Percentiles rank a stretch among this genome's conserved stretches.
Conservation (phyloP, 257 asterid genomes). For the Solanum lignicaule region DNA sequence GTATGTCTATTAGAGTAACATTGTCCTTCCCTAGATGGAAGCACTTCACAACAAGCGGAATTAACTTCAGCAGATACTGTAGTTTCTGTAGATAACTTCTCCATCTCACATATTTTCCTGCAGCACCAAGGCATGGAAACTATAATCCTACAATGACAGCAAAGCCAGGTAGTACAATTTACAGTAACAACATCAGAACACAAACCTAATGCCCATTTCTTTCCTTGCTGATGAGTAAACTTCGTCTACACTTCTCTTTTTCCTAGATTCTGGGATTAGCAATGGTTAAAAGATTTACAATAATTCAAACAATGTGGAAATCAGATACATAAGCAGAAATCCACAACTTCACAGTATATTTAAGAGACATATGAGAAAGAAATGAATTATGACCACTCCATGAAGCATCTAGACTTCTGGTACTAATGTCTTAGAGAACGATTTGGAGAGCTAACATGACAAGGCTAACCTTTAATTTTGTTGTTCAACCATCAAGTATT, state of each 20-base stretch:
- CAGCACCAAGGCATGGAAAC: constrained; percentile 4
- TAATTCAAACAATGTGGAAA: neutral
- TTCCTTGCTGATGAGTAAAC: constrained; percentile 18
- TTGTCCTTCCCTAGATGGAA: constrained; percentile 11
- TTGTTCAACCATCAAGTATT: neutral
- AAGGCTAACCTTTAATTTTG: neutral
- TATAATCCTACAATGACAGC: constrained; percentile 19
- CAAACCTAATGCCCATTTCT: constrained; percentile 13
- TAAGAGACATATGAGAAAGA: neutral
- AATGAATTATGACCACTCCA: neutral
- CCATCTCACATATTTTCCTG: neutral
- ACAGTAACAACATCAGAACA: constrained; percentile 21
- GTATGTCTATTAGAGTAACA: constrained; percentile 18
- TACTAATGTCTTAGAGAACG: neutral
- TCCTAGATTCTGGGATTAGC: constrained; percentile 27
- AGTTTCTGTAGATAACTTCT: constrained; percentile 12
- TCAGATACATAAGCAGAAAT: neutral
- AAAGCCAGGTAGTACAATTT: constrained; percentile 10
- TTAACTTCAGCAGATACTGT: constrained; percentile 24
- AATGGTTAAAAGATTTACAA: neutral
- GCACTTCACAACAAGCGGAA: constrained; percentile 16
- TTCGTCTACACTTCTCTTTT: constrained; percentile 40
- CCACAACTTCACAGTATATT: neutral
- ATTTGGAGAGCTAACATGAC: neutral
- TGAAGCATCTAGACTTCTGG: neutral